Percentiles rank a stretch among this genome's conserved stretches.
Evolutionary conservation across 2,329 filamentous ascomycete species (phyloP).

Genomic region (Parastagonospora avenae): DNA sequence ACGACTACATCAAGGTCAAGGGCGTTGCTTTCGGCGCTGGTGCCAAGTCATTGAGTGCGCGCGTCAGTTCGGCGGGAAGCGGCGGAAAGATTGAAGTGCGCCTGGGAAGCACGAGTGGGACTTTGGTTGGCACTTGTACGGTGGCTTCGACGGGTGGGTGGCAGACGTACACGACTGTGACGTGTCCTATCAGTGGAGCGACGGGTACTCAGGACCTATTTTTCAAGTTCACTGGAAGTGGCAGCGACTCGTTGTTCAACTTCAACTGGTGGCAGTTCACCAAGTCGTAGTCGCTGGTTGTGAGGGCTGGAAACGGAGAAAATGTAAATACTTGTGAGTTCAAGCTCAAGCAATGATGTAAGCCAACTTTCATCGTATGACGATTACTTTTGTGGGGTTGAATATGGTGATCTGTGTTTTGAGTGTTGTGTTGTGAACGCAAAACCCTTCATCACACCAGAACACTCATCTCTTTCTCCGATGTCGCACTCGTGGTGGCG

Average conservation of each 20-base stretch:
- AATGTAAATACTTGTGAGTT: too few relatives aligned
- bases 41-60: conserved; percentile 15
- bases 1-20: conserved; percentile 20
- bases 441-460: too few relatives aligned
- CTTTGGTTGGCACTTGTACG: conserved; percentile 16
- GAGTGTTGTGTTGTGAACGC: too few relatives aligned
- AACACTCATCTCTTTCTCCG: too few relatives aligned
- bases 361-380: too few relatives aligned
- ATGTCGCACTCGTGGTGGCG: too few relatives aligned
- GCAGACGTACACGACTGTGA: conserved; percentile 15
- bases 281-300: not conserved
- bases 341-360: too few relatives aligned
- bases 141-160: conserved; percentile 13
- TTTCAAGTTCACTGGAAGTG: conserved; percentile 17
- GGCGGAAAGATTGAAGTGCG: conserved; percentile 20
- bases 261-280: conserved; percentile 22
- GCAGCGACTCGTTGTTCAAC: conserved; percentile 12
- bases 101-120: conserved; percentile 16
- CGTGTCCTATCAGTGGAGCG: conserved; percentile 17
- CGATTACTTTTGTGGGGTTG: too few relatives aligned
- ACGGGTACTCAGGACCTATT: conserved; percentile 19
- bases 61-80: conserved; percentile 11
- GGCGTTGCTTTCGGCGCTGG: conserved; percentile 19
- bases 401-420: too few relatives aligned
- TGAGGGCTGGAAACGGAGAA: not conserved